A percentile compares a stretch with the other conserved stretches of the same genome.
These are phyloP conservation scores for Rhynchosporium secalis DNA, from an alignment of 2,329 filamentous ascomycete species.

Conservation along the genomic window DNA sequence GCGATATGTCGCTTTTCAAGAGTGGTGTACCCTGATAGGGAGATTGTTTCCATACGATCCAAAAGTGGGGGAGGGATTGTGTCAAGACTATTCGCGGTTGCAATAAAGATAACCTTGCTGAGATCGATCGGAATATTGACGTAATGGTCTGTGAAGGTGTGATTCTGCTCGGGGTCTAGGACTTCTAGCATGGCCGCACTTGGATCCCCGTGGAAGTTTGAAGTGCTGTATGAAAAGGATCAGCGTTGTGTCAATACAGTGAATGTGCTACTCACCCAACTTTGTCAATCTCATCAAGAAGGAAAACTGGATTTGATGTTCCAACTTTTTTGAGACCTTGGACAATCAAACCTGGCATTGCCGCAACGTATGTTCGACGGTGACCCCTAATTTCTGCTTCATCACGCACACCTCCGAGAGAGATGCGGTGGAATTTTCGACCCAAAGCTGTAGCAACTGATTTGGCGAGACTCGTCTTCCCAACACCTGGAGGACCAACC, in stretches of 20 bases:
- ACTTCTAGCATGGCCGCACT: constrained; percentile 98
- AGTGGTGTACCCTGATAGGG: constrained; percentile 92
- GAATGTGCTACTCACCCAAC: constrained; percentile 51
- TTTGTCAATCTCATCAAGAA: constrained; percentile 98
- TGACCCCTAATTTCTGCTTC: constrained; percentile 97
- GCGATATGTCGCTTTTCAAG: constrained; percentile 97
- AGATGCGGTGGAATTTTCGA: constrained; percentile 95
- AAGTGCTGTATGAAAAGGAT: constrained; percentile 45
- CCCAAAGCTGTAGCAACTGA: constrained; percentile 90
- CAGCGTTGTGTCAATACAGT: not conserved
- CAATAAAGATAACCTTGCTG: constrained; percentile 95
- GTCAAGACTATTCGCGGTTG: constrained; percentile 91
- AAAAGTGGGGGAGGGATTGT: constrained; percentile 92
- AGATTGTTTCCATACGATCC: constrained; percentile 96
- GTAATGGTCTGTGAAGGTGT: constrained; percentile 94
- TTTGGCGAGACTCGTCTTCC: constrained; percentile 92
- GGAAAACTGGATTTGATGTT: constrained; percentile 90
- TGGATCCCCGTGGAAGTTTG: constrained; percentile 92
- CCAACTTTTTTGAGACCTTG: constrained; percentile 94
- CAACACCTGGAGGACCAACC: constrained; percentile 89
- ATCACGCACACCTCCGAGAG: constrained; percentile 90
- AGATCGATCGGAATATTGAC: constrained; percentile 93
- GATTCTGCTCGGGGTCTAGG: constrained; percentile 94
- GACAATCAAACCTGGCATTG: constrained; percentile 96
- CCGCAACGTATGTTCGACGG: constrained; percentile 91